Evolutionary conservation across 371 early-diverging fungal genomes (phyloP).

Genomic region (Conidiobolus coronatus): DNA sequence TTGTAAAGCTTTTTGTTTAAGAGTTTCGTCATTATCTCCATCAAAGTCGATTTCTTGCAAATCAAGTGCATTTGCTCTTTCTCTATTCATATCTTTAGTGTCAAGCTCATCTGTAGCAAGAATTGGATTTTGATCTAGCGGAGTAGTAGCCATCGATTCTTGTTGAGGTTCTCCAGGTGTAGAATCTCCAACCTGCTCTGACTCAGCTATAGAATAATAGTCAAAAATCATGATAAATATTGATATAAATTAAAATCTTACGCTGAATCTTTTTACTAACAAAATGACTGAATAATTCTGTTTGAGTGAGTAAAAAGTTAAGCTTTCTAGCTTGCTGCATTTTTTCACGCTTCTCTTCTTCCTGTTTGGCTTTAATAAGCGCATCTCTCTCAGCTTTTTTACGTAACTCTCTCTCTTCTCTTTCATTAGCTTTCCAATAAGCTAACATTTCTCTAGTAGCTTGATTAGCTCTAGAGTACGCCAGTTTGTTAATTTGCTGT

Average conservation of each 20-base stretch:
- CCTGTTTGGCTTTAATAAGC: constrained; percentile 47
- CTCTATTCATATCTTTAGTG: constrained; percentile 9
- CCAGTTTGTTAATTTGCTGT: constrained; percentile 10
- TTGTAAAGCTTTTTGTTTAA: constrained; percentile 41
- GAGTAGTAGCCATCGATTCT: constrained; percentile 8
- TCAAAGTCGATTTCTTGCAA: constrained; percentile 56
- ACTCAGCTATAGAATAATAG: background rate
- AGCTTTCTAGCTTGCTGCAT: constrained; percentile 83
- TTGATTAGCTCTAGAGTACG: constrained; percentile 9
- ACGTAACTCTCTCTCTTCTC: constrained; percentile 70
- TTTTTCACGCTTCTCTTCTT: constrained; percentile 79
- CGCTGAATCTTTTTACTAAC: constrained; percentile 50
- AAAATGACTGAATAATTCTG: constrained; percentile 94
- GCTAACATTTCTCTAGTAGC: constrained; percentile 32
- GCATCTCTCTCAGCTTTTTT: constrained; percentile 83
- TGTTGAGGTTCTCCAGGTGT: constrained; percentile 10
- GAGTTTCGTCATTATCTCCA: constrained; percentile 39
- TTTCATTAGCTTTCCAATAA: constrained; percentile 79
- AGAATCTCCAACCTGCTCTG: constrained; percentile 15
- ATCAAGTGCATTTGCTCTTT: constrained; percentile 7
- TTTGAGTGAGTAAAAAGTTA: constrained; percentile 89
- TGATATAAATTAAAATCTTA: constrained; percentile 8
- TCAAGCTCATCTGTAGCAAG: constrained; percentile 7
- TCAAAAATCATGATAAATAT: too few species aligned
- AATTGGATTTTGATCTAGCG: constrained; percentile 7